Evolutionary conservation across 768 basidiomycete genomes (phyloP).

Genomic region (Trametes gibbosa): DNA sequence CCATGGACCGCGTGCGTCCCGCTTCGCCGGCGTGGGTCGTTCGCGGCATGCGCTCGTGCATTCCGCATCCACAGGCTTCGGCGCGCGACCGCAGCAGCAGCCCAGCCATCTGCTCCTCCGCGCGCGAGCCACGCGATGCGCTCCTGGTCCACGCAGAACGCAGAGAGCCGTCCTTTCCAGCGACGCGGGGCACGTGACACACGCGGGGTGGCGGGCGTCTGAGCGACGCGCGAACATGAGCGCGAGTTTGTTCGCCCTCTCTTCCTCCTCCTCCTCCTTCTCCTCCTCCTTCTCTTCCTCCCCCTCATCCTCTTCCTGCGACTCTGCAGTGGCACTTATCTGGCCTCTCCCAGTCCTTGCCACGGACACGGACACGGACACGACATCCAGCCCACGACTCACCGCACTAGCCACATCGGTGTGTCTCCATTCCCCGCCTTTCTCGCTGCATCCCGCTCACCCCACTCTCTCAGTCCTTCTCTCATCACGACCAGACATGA

Average conservation of each 20-base stretch:
- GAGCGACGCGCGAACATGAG: background rate
- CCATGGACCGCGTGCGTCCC: too few species aligned
- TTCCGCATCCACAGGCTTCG: too few species aligned
- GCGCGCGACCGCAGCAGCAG: too few species aligned
- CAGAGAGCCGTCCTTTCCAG: too few species aligned
- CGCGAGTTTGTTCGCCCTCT: background rate
- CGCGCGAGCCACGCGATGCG: too few species aligned
- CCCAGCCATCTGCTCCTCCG: too few species aligned
- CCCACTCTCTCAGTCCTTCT: background rate
- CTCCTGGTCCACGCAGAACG: too few species aligned
- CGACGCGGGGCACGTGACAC: background rate
- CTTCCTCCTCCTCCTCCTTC: background rate
- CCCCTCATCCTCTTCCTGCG: background rate
- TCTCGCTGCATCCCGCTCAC: background rate
- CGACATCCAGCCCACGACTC: background rate
- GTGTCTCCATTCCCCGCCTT: background rate
- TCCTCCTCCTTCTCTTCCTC: background rate
- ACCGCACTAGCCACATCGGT: background rate
- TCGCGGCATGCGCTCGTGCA: too few species aligned
- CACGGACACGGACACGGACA: background rate
- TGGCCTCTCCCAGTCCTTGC: too few species aligned
- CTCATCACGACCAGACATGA: background rate
- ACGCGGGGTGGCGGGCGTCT: constrained; percentile 1
- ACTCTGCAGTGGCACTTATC: too few species aligned
- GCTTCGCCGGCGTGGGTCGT: too few species aligned